phyloP scores from a whole-genome alignment of 148 eudicot genomes.

The Fagopyrum tataricum region DNA sequence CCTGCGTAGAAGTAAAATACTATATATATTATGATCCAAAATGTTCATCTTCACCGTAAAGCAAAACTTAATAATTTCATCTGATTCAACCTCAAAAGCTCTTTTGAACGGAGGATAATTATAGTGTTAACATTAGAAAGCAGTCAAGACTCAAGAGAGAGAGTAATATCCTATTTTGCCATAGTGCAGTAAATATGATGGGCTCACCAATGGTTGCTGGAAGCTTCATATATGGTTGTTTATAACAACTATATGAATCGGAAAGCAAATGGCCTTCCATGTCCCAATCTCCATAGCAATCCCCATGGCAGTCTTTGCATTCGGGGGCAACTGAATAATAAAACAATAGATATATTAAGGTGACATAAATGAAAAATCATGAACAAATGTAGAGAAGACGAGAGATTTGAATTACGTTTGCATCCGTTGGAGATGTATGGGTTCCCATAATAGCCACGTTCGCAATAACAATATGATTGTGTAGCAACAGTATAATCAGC shows the following conservation, averaged over 20 bases:
- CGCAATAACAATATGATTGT: not conserved
- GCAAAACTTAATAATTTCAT: too few species aligned
- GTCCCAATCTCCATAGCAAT: not conserved
- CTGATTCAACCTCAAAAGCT: too few species aligned
- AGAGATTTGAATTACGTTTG: not conserved
- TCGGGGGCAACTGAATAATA: not conserved
- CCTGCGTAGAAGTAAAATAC: not conserved
- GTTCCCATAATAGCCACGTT: not conserved
- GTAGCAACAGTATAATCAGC: fast-evolving
- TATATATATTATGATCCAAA: too few species aligned
- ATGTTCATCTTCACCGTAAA: too few species aligned
- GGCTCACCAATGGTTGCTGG: not conserved
- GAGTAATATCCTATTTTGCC: too few species aligned
- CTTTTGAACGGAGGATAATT: too few species aligned
- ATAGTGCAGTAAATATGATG: not conserved
- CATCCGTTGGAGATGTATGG: not conserved
- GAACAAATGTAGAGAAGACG: too few species aligned
- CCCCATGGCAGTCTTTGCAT: not conserved
- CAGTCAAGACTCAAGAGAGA: not conserved
- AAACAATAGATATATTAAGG: not conserved
- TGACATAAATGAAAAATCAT: too few species aligned
- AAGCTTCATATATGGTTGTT: not conserved
- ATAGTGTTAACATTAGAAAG: too few species aligned
- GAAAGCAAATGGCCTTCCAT: not conserved
- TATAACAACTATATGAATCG: not conserved